phyloP scores from a whole-genome alignment of 73 alveolate species.

The Tetrahymena elliotti region DNA sequence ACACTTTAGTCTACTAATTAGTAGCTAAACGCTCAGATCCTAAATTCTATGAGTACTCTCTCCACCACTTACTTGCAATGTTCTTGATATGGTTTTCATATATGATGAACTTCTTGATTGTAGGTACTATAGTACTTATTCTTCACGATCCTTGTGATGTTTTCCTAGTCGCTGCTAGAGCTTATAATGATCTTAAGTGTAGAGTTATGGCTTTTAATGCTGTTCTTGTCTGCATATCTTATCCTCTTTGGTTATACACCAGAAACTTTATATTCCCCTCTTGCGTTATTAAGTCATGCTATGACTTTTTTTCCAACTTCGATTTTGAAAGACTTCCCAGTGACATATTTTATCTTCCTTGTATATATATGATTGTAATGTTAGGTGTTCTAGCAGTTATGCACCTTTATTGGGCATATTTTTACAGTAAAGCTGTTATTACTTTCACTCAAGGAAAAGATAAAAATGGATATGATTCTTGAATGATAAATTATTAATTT shows the following conservation, averaged over 20 bases:
- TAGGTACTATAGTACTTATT: conserved; percentile 11
- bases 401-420: not conserved
- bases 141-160: conserved; percentile 21
- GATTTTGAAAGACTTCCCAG: not conserved
- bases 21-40: not conserved
- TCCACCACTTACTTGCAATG: conserved; percentile 23
- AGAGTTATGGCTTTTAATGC: not conserved
- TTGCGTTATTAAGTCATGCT: not conserved
- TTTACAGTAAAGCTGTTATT: not conserved
- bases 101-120: conserved; percentile 2
- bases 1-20: not conserved
- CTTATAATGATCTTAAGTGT: conserved; percentile 5
- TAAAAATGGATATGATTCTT: not conserved
- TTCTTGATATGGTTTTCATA: conserved; percentile 20
- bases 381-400: not conserved
- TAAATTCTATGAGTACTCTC: conserved; percentile 21
- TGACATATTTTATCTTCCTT: not conserved
- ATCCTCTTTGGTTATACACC: not conserved
- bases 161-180: conserved; percentile 20
- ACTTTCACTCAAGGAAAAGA: not conserved
- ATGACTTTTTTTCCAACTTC: not conserved
- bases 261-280: not conserved
- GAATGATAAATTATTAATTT: no score
- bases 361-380: not conserved
- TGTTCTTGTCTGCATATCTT: not conserved